Evolutionary conservation across 768 basidiomycete species (phyloP).

Genomic region (Kwoniella newhampshirensis): DNA sequence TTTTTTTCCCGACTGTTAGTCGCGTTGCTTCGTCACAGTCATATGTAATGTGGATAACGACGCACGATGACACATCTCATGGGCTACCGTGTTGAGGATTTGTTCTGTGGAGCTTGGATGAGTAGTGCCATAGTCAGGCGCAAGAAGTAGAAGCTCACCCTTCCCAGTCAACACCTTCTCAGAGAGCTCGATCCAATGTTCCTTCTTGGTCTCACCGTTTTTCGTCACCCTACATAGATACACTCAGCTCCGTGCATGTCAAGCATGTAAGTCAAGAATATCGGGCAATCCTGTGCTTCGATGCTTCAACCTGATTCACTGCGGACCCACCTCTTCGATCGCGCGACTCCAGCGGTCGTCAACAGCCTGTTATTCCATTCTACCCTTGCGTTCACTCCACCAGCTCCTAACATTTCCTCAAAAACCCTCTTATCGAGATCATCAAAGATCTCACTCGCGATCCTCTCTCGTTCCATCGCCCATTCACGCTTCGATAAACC

Average conservation of each 20-base stretch:
- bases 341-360: constrained; percentile 55
- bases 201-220: constrained; percentile 15
- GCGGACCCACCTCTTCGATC: constrained; percentile 40
- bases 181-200: constrained; percentile 66
- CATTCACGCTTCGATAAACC: constrained; percentile 27
- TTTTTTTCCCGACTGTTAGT: no score
- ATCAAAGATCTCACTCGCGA: constrained; percentile 38
- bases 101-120: constrained; percentile 60
- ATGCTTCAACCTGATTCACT: background rate
- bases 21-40: no score
- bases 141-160: constrained; percentile 57
- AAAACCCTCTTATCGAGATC: constrained; percentile 51
- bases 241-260: background rate
- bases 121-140: background rate
- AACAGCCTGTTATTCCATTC: constrained; percentile 54
- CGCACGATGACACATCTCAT: constrained; percentile 81
- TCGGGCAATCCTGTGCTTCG: no score
- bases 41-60: background rate
- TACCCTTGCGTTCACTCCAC: constrained; percentile 31
- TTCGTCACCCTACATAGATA: constrained; percentile 5
- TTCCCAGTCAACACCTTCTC: constrained; percentile 75
- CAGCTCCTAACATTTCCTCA: constrained; percentile 39
- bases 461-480: constrained; percentile 27
- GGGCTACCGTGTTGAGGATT: constrained; percentile 76
- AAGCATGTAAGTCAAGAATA: no score